These are phyloP conservation scores for Alternaria postmessia DNA, from an alignment of 2,329 filamentous ascomycete species.

Conservation along the genomic window DNA sequence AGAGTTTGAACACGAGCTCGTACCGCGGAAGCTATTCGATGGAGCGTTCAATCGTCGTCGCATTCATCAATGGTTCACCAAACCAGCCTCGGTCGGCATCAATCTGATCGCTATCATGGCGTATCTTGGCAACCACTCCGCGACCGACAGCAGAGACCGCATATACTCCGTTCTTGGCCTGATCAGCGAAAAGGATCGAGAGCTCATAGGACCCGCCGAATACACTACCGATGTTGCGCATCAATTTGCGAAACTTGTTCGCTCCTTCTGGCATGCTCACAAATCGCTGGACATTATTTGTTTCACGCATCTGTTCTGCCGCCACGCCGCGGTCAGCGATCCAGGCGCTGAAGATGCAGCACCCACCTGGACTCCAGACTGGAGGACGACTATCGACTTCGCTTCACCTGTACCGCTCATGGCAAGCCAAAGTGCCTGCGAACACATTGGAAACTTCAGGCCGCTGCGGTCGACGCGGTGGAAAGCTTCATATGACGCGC, in stretches of 20 bases:
- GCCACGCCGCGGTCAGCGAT: conserved; percentile 26
- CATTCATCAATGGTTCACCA: conserved; percentile 38
- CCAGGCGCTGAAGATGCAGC: conserved; percentile 18
- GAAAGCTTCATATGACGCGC: conserved; percentile 38
- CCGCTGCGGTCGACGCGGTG: conserved; percentile 31
- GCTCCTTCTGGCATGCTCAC: conserved; percentile 36
- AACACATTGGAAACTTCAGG: conserved; percentile 42
- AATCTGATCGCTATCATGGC: conserved; percentile 39
- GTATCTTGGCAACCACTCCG: conserved; percentile 40
- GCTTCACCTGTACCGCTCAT: conserved; percentile 45
- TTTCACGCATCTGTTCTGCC: conserved; percentile 41
- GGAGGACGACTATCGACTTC: conserved; percentile 35
- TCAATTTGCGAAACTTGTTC: conserved; percentile 38
- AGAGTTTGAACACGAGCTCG: conserved; percentile 34
- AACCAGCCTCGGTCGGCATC: conserved; percentile 25
- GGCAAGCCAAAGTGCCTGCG: conserved; percentile 43
- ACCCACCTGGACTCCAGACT: conserved; percentile 42
- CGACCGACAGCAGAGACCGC: conserved; percentile 39
- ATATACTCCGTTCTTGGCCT: conserved; percentile 43
- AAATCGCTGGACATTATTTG: conserved; percentile 40
- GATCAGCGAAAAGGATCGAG: conserved; percentile 31
- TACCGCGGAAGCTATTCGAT: conserved; percentile 37
- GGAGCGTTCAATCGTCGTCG: conserved; percentile 41
- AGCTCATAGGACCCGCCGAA: conserved; percentile 35
- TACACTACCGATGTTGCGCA: conserved; percentile 24